A percentile compares a stretch with the other conserved stretches of the same genome.
Conservation (phyloP, 805 yeast species). For the Candida cerambycidarum region DNA sequence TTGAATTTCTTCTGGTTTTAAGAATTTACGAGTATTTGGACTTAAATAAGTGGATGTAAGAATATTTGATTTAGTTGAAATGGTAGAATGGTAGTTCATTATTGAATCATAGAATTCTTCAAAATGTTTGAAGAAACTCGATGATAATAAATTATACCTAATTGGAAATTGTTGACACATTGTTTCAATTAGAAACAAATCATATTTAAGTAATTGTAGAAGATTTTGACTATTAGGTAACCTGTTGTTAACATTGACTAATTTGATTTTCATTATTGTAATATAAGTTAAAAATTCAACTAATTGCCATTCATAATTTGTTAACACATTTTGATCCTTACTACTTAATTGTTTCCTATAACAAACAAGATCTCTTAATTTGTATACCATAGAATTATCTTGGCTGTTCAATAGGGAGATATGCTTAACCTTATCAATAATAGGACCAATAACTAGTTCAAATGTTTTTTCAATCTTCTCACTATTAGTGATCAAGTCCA, state of each 20-base stretch:
- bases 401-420: background rate
- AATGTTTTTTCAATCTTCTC: slow-evolving; percentile 3
- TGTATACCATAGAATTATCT: background rate
- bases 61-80: slow-evolving; percentile 10
- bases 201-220: slow-evolving; percentile 13
- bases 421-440: background rate
- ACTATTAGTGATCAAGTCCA: background rate
- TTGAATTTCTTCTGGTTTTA: slow-evolving; percentile 12
- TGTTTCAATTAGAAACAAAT: slow-evolving; percentile 11
- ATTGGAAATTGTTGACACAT: slow-evolving; percentile 13
- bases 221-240: slow-evolving; percentile 7
- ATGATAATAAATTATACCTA: slow-evolving; percentile 11
- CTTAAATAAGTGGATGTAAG: slow-evolving; percentile 13
- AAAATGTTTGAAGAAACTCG: slow-evolving; percentile 8
- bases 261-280: slow-evolving; percentile 9
- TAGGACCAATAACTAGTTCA: slow-evolving; percentile 1
- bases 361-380: slow-evolving; percentile 5
- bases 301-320: slow-evolving; percentile 14
- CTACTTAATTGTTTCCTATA: slow-evolving; percentile 2
- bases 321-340: slow-evolving; percentile 2
- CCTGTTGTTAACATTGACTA: slow-evolving; percentile 6
- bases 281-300: slow-evolving; percentile 12
- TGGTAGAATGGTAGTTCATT: slow-evolving; percentile 10
- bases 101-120: slow-evolving; percentile 10
- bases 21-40: slow-evolving; percentile 12